Evolutionary conservation across 2,329 filamentous ascomycete genomes (phyloP), one percentile per base, ranked within the genome.

Genomic region (Sclerotinia sclerotiorum): DNA sequence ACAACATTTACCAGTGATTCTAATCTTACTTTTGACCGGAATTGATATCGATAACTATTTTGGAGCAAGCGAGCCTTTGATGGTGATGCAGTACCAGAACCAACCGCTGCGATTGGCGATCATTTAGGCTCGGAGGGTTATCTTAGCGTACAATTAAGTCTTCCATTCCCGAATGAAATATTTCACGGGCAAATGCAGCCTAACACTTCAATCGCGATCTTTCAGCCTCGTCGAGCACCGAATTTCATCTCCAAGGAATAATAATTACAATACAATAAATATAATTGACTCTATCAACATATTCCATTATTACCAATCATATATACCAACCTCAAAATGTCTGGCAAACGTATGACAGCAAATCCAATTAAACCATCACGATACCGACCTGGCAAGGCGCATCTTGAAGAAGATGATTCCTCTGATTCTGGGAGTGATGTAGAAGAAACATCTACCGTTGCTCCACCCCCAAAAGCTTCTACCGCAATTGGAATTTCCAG

Each of bases 321-420:
- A 64, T 24, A 60, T 39, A 51, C 32, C 52, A 54, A 68, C 35
- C 49, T 29, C 68, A 76, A 70, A 56, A 85, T 87, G 85, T 89
- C 91, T 70, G 87, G 89, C 17, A 93, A 92, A 79, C 91, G 92
- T 76, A 97, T 98, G 92, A 98, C 94, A 71, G 93, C 94, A 71
- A 97, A 97, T 77, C 93, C 92, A 4, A 81, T 90, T 69, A 89
- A 88, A 78, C 91, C 93, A 32, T 87, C 89, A 73, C 91, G 95
- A 68, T 91, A 97, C 76, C 89, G 93, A 69, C 90, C 94, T 21
- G 94, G 95, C 73, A 98, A 97, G 79, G 83, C 89, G 21, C 81
- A 84, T 2, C 85, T 82, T 10, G 84, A 82, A 70, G 74, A 72
- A 48, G 70, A 72, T 21, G 81, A 82, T 17, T 84, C 83, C 27